phyloP scores from a whole-genome alignment of 345 rosid genomes.

The Erysimum cheiranthoides region DNA sequence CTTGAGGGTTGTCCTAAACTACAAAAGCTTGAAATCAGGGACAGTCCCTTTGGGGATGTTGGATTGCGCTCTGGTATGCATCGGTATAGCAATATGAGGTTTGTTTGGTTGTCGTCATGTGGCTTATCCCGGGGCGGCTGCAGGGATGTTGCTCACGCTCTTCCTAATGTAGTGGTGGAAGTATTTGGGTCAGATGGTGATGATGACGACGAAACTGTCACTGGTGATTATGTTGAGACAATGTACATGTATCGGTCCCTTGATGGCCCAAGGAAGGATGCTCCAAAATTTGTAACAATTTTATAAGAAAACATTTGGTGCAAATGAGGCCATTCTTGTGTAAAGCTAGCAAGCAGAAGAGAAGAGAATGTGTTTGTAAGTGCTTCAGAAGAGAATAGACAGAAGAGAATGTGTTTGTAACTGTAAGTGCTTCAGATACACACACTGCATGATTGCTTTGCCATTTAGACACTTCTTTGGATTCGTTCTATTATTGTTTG shows the following conservation, averaged over 20 bases:
- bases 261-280: conserved; percentile 81
- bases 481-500: too few relatives aligned
- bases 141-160: conserved; percentile 61
- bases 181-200: conserved; percentile 55
- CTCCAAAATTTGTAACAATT: conserved; percentile 61
- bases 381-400: too few relatives aligned
- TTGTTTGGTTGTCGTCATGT: conserved; percentile 95
- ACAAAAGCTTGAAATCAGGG: conserved; percentile 93
- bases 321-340: too few relatives aligned
- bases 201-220: conserved; percentile 29
- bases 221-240: conserved; percentile 53
- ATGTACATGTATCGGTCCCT: conserved; percentile 90
- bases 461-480: too few relatives aligned
- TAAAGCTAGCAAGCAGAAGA: too few relatives aligned
- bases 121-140: conserved; percentile 68
- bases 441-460: too few relatives aligned
- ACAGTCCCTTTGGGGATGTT: conserved; percentile 85
- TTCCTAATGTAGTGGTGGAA: conserved; percentile 76
- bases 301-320: conserved; percentile 43
- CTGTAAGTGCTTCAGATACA: too few relatives aligned
- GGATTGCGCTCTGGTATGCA: conserved; percentile 81
- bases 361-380: too few relatives aligned
- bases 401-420: too few relatives aligned
- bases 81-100: conserved; percentile 86
- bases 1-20: conserved; percentile 83